Conservation (phyloP, 192 early-diverging fungal species). For the Coemansia sp. region DNA sequence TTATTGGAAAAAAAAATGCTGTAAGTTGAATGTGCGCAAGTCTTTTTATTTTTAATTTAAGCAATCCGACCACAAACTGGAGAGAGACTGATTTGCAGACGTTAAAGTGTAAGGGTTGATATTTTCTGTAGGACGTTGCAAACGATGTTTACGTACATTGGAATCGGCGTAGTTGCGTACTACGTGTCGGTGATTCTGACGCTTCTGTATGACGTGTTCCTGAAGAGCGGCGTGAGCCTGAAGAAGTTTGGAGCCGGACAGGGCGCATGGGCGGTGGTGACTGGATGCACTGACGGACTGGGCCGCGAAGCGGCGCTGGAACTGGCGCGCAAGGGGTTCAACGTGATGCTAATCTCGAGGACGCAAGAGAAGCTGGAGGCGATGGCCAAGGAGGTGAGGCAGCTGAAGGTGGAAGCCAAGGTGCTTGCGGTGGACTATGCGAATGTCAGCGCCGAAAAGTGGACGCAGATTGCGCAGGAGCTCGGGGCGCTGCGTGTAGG, state of each 20-base stretch:
- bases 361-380: constrained; percentile 76
- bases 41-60: too few species aligned
- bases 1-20: neutral
- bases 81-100: too few species aligned
- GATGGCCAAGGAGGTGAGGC: constrained; percentile 64
- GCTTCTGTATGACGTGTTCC: constrained; percentile 44
- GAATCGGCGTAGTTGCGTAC: constrained; percentile 51
- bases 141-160: constrained; percentile 41
- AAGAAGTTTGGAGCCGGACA: constrained; percentile 51
- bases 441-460: constrained; percentile 55
- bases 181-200: constrained; percentile 42
- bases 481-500: constrained; percentile 57
- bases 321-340: constrained; percentile 79
- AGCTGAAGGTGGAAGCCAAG: constrained; percentile 63
- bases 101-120: too few species aligned
- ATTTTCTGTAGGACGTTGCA: constrained; percentile 30
- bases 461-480: constrained; percentile 60
- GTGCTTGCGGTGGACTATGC: constrained; percentile 82
- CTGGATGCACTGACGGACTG: constrained; percentile 96
- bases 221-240: constrained; percentile 42
- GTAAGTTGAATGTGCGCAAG: neutral
- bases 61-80: neutral
- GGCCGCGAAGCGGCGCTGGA: constrained; percentile 93
- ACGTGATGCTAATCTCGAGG: constrained; percentile 81
- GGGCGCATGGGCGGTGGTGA: constrained; percentile 70